Conservation (phyloP, 139 green algal genomes). For the Volvox africanus region DNA sequence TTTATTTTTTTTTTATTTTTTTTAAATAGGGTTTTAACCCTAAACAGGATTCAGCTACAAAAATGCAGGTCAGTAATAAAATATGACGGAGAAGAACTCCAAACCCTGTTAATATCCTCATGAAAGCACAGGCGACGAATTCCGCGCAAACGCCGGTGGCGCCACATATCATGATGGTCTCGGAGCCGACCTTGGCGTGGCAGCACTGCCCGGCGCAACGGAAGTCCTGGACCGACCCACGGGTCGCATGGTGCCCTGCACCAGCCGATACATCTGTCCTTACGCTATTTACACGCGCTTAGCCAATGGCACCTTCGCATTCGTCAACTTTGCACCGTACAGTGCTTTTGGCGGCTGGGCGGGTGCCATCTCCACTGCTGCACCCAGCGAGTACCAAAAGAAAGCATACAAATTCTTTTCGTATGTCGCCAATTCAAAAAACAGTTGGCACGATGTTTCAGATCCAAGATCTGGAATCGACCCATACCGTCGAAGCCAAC, state of each 20-base stretch:
- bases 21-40: no score
- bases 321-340: constrained; percentile 44
- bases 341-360: constrained; percentile 43
- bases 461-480: constrained; percentile 4
- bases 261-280: neutral
- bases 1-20: no score
- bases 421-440: neutral
- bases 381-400: neutral
- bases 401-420: constrained; percentile 25
- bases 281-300: neutral
- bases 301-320: neutral
- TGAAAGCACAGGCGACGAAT: constrained; percentile 16
- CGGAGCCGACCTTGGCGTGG: constrained; percentile 1
- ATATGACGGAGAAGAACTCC: no score
- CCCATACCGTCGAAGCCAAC: neutral
- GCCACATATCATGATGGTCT: neutral
- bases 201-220: neutral
- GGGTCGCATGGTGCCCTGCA: neutral
- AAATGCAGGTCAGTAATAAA: no score
- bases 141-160: constrained; percentile 14
- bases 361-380: neutral
- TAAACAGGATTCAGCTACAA: no score
- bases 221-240: constrained; percentile 23
- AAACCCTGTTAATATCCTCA: no score
- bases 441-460: constrained; percentile 13